Evolutionary conservation across 148 eudicot species (phyloP), one percentile per base, ranked within the genome.

Genomic region (Silene latifolia): DNA sequence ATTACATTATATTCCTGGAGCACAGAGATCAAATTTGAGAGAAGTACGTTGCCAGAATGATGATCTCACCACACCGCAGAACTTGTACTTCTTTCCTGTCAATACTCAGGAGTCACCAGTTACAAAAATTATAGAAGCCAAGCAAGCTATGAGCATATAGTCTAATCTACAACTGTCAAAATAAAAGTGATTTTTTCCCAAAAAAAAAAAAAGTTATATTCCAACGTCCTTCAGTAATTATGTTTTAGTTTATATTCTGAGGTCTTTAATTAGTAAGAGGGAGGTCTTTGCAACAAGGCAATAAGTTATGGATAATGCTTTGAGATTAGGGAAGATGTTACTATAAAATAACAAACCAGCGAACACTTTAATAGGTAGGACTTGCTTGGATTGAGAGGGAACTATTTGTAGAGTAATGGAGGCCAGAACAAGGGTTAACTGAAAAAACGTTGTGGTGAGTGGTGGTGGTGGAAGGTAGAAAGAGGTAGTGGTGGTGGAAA

Each of bases 61-160:
- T 73, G 29, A 76, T 74, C 74, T 83, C 87, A 27, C 86, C 86
- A 77, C 81, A 76, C n/a, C 56, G 83, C 61, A 29, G 47, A 54
- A 86, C 87, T 61, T 67, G 85, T 64, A 83, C 91, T 72, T 88
- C 89, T 81, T 87, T 88, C 98, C 98, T 92, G 91, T 56, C 77
- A 35, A 62, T 75, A 61, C 17, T 51, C 56, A 51, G 4, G 56
- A 51, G 17, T 39, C 14, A 51, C 17, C 56, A 13, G 5, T 51
- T 51, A 51, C 56, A 51, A 51, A 12, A 51, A 48, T 14, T 12
- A 4, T 51, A 15, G 14, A 51, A 14, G 56, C 56, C 17, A 15
- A 51, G 56, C 56, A 51, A 12, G 56, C 14, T 2, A 51, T 15
- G 15, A 51, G 17, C 56, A 51, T 51, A 2, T 14, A 51, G 56